Percentiles rank a stretch among this genome's conserved stretches.
phyloP scores from a whole-genome alignment of 345 rosid genomes.

The Sapria himalayana region DNA sequence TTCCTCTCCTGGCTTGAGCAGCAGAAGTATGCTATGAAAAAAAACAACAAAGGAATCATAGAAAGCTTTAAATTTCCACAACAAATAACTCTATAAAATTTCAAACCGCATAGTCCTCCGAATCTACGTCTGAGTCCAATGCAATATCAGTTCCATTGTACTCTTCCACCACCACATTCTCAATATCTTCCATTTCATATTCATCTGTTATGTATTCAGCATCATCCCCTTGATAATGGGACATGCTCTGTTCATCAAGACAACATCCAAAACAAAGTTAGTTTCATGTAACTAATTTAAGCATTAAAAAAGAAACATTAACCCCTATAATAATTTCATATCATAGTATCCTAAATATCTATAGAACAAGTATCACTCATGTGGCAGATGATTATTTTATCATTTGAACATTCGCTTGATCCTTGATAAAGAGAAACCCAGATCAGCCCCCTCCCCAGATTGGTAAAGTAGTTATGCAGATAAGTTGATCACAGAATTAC shows the following conservation, averaged over 20 bases:
- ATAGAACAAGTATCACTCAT: no score
- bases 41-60: not conserved
- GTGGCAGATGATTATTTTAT: no score
- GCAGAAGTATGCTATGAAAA: slow-evolving; percentile 30
- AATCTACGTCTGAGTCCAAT: slow-evolving; percentile 58
- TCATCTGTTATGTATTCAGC: slow-evolving; percentile 47
- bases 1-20: slow-evolving; percentile 66
- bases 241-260: slow-evolving; percentile 17
- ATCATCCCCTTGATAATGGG: slow-evolving; percentile 34
- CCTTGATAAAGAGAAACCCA: no score
- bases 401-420: no score
- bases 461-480: no score
- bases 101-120: slow-evolving; percentile 31
- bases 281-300: not conserved
- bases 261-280: slow-evolving; percentile 8
- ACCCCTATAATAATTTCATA: no score
- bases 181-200: slow-evolving; percentile 41
- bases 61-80: not conserved
- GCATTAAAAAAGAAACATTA: no score
- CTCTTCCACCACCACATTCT: slow-evolving; percentile 39
- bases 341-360: no score
- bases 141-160: slow-evolving; percentile 23
- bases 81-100: not conserved
- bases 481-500: no score
- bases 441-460: no score